phyloP scores from a whole-genome alignment of 768 basidiomycete genomes.

The Termitomyces sp. region DNA sequence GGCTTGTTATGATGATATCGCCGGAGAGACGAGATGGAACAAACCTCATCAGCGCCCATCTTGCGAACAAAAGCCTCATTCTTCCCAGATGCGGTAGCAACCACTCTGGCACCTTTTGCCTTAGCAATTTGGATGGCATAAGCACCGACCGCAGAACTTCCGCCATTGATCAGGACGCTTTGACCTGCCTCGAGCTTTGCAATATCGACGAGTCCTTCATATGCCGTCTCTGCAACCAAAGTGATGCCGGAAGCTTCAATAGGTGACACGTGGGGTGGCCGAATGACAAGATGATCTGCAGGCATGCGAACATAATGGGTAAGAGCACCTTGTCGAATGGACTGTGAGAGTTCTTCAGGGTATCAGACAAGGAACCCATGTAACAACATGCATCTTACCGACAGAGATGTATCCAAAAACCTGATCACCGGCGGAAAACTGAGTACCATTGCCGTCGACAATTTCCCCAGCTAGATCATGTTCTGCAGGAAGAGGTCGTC shows the following conservation, averaged over 20 bases:
- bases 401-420: constrained; percentile 57
- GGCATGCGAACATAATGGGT: constrained; percentile 54
- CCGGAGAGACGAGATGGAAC: constrained; percentile 11
- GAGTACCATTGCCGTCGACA: constrained; percentile 49
- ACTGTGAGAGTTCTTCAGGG: constrained; percentile 23
- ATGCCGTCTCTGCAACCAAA: constrained; percentile 57
- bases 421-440: constrained; percentile 55
- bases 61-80: constrained; percentile 56
- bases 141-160: constrained; percentile 65
- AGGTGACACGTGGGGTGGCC: constrained; percentile 49
- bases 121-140: constrained; percentile 75
- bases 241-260: constrained; percentile 60
- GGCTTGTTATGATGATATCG: background rate
- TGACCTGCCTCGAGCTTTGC: constrained; percentile 55
- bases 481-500: constrained; percentile 53
- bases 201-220: constrained; percentile 47
- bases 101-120: constrained; percentile 54
- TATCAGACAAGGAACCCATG: background rate
- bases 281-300: constrained; percentile 33
- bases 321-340: constrained; percentile 51
- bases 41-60: constrained; percentile 66
- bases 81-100: constrained; percentile 55
- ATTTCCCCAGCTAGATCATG: constrained; percentile 64
- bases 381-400: constrained; percentile 16
- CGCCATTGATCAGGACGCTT: constrained; percentile 67